Percentiles rank a stretch among this genome's conserved stretches.
These are phyloP conservation scores for Potentilla sterilis DNA, from an alignment of 306 rosid genomes.

Conservation along the genomic window DNA sequence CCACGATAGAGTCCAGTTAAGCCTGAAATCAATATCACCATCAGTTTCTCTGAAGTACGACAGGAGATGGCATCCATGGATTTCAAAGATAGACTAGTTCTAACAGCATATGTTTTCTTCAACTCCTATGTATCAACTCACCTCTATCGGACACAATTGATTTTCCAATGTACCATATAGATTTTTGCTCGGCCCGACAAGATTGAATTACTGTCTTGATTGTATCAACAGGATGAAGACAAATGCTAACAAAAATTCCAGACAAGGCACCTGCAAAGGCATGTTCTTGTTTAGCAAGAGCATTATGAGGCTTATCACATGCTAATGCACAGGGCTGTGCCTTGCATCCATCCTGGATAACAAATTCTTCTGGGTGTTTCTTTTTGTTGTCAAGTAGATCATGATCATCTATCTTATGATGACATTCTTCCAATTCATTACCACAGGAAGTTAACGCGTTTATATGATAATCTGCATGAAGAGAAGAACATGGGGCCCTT, in stretches of 20 bases:
- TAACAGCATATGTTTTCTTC: slow-evolving; percentile 3
- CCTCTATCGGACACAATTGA: slow-evolving; percentile 91
- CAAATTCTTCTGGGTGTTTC: slow-evolving; percentile 29
- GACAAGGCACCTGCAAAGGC: slow-evolving; percentile 97
- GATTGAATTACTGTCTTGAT: slow-evolving; percentile 88
- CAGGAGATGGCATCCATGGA: slow-evolving; percentile 21
- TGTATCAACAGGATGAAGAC: slow-evolving; percentile 94
- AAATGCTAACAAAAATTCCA: slow-evolving; percentile 85
- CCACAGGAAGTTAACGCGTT: slow-evolving; percentile 32
- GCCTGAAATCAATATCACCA: slow-evolving; percentile 52
- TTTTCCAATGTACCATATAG: slow-evolving; percentile 70
- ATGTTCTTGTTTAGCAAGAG: slow-evolving; percentile 69
- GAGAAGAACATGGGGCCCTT: slow-evolving; percentile 32
- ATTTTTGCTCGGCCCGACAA: slow-evolving; percentile 63
- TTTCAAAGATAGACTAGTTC: slow-evolving; percentile 15
- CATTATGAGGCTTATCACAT: slow-evolving; percentile 35
- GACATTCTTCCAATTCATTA: slow-evolving; percentile 29
- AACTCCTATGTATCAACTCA: slow-evolving; percentile 32
- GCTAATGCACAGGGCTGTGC: slow-evolving; percentile 33
- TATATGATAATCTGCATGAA: slow-evolving; percentile 41
- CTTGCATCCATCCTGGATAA: slow-evolving; percentile 32
- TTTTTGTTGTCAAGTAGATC: slow-evolving; percentile 40
- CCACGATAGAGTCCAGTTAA: slow-evolving; percentile 92
- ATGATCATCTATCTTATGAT: slow-evolving; percentile 34
- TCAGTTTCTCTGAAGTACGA: slow-evolving; percentile 17